Evolutionary conservation across 257 asterid genomes (phyloP).

Genomic region (Avicennia marina): DNA sequence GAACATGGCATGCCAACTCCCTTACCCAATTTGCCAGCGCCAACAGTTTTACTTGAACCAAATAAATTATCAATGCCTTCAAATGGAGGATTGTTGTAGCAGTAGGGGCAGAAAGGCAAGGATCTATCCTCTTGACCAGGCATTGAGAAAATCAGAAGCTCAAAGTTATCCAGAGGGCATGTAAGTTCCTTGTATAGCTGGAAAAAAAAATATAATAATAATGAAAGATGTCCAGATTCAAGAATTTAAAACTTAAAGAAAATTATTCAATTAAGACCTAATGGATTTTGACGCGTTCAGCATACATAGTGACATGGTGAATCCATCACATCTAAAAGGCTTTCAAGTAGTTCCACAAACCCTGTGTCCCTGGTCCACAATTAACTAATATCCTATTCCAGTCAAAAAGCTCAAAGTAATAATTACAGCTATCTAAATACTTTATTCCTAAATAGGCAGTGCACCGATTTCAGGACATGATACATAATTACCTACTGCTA

Average conservation of each 20-base stretch:
- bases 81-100: slow-evolving; percentile 84
- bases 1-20: slow-evolving; percentile 96
- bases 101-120: slow-evolving; percentile 83
- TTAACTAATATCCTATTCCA: background rate
- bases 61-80: slow-evolving; percentile 63
- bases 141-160: slow-evolving; percentile 69
- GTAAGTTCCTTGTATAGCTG: slow-evolving; percentile 91
- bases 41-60: slow-evolving; percentile 54
- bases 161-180: slow-evolving; percentile 90
- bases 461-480: background rate
- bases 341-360: background rate
- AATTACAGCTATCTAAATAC: background rate
- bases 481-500: background rate
- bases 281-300: background rate
- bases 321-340: background rate
- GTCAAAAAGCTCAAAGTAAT: background rate
- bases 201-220: background rate
- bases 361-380: background rate
- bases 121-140: slow-evolving; percentile 89
- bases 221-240: too few relatives aligned
- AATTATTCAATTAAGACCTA: background rate
- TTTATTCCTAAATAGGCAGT: background rate
- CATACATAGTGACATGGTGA: background rate
- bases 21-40: slow-evolving; percentile 48
- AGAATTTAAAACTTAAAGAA: background rate